These are phyloP conservation scores for Aspergillus sp. DNA, from an alignment of 2,329 filamentous ascomycete genomes.

Conservation along the genomic window DNA sequence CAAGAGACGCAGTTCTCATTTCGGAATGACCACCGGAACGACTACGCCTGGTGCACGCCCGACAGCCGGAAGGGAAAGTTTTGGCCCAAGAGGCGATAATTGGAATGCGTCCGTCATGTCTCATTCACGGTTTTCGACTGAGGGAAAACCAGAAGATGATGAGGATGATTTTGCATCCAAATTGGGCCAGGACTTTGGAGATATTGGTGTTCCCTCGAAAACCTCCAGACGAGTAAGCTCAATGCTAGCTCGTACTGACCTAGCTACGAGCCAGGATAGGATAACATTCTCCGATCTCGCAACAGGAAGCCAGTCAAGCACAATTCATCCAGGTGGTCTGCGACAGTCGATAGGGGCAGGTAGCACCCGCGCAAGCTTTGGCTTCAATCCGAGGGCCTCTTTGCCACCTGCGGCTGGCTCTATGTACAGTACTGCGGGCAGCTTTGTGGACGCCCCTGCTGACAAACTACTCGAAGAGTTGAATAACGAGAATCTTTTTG, in stretches of 20 bases:
- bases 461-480: conserved; percentile 70
- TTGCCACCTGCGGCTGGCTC: conserved; percentile 52
- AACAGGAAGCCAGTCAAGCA: conserved; percentile 42
- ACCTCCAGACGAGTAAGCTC: conserved; percentile 85
- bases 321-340: conserved; percentile 46
- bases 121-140: conserved; percentile 43
- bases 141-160: conserved; percentile 58
- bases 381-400: conserved; percentile 54
- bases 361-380: conserved; percentile 63
- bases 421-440: conserved; percentile 54
- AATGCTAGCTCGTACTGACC: conserved; percentile 79
- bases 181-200: conserved; percentile 66
- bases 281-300: conserved; percentile 74
- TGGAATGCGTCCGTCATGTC: conserved; percentile 44
- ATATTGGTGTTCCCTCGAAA: conserved; percentile 55
- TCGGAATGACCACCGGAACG: conserved; percentile 65
- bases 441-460: conserved; percentile 66
- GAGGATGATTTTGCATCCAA: conserved; percentile 65
- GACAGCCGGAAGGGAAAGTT: conserved; percentile 71
- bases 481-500: conserved; percentile 61
- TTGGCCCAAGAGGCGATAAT: conserved; percentile 56
- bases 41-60: conserved; percentile 71
- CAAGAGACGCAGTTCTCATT: conserved; percentile 66
- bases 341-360: conserved; percentile 73
- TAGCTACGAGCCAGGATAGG: conserved; percentile 81